Conservation (phyloP, 2,329 filamentous ascomycete genomes). For the Fusarium buxicola region DNA sequence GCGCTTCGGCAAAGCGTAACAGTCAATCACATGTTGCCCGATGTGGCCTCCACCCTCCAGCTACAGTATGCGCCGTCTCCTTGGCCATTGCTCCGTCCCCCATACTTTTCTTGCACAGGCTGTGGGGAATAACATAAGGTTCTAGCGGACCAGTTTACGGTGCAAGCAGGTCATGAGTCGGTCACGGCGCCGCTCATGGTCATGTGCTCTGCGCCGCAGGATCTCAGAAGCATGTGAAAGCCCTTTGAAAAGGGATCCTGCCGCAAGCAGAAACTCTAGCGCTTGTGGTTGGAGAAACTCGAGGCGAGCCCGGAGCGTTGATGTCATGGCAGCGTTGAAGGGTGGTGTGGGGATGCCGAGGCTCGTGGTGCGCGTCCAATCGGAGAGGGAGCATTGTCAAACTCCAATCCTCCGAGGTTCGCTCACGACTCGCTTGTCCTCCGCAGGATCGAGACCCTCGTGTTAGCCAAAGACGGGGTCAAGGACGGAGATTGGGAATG, state of each 20-base stretch:
- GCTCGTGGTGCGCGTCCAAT: conserved; percentile 33
- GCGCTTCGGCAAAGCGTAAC: conserved; percentile 40
- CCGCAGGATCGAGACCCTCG: conserved; percentile 3
- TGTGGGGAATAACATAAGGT: conserved; percentile 1
- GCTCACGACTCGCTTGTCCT: conserved; percentile 17
- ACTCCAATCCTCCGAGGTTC: conserved; percentile 27
- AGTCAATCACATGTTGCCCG: conserved; percentile 43
- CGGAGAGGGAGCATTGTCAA: conserved; percentile 42
- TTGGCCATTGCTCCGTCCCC: neutral
- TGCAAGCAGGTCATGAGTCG: conserved; percentile 37
- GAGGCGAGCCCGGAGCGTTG: conserved; percentile 23
- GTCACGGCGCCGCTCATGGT: conserved; percentile 31
- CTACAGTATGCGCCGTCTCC: conserved; percentile 1
- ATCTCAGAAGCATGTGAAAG: conserved; percentile 42
- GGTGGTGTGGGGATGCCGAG: conserved; percentile 43
- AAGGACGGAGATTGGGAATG: conserved; percentile 24
- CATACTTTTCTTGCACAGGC: conserved; percentile 1
- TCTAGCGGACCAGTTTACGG: no score
- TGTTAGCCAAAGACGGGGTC: conserved; percentile 10
- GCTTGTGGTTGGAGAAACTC: neutral
- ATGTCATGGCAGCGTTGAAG: conserved; percentile 37
- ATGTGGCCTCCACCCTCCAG: conserved; percentile 9
- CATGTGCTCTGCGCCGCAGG: conserved; percentile 38
- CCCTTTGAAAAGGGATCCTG: neutral
- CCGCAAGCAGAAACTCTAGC: conserved; percentile 16